A percentile compares a stretch with the other conserved stretches of the same genome.
These are phyloP conservation scores for Lepiota venenata DNA, from an alignment of 768 basidiomycete genomes.

Conservation along the genomic window DNA sequence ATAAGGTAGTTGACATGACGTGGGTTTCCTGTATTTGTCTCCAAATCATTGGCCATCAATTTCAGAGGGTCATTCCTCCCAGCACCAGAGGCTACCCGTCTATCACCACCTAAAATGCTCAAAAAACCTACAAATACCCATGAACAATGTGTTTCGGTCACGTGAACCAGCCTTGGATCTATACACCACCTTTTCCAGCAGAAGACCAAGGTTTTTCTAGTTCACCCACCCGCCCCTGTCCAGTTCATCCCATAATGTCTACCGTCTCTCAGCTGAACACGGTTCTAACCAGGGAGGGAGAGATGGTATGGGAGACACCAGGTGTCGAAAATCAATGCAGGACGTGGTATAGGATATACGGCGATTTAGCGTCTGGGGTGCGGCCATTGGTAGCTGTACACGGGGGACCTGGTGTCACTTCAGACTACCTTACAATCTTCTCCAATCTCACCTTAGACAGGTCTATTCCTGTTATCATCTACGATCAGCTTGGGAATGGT, in stretches of 20 bases:
- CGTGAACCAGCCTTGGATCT: neutral
- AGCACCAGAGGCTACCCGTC: no score
- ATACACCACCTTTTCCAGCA: neutral
- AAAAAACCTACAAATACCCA: no score
- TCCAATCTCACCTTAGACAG: constrained; percentile 32
- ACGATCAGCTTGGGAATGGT: constrained; percentile 57
- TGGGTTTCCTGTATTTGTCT: no score
- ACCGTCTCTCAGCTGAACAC: neutral
- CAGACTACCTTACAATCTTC: constrained; percentile 36
- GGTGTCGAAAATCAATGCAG: constrained; percentile 15
- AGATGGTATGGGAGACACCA: constrained; percentile 3
- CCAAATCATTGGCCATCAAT: no score
- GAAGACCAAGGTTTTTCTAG: neutral
- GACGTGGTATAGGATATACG: constrained; percentile 52
- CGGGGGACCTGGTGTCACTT: constrained; percentile 49
- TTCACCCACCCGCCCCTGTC: neutral
- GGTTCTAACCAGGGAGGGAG: neutral
- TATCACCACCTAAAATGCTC: no score
- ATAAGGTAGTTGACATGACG: no score
- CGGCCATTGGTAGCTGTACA: constrained; percentile 49
- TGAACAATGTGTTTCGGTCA: no score
- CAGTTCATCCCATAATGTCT: neutral
- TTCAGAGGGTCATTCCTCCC: no score
- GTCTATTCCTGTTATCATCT: constrained; percentile 46
- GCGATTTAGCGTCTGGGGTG: constrained; percentile 32